A percentile compares a stretch with the other conserved stretches of the same genome.
Conservation (phyloP, 352 stramenopile genomes). For the Pythium brassicae region DNA sequence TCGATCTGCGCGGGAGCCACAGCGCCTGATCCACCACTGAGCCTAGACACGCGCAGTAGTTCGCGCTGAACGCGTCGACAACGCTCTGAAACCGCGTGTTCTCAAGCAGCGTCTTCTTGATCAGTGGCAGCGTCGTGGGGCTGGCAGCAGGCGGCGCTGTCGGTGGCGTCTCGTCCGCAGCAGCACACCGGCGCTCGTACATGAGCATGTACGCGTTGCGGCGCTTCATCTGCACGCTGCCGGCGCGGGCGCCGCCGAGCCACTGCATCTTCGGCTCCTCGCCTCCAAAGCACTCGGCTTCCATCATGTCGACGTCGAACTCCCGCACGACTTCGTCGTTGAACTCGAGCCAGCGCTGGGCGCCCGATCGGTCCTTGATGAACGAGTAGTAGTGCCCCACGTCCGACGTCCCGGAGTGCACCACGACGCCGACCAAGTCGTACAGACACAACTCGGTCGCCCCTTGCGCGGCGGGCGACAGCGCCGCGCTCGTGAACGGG, state of each 20-base stretch:
- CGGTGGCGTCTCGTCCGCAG: not conserved
- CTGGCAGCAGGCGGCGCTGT: not conserved
- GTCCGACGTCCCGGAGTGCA: slow-evolving; percentile 90
- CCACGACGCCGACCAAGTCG: slow-evolving; percentile 88
- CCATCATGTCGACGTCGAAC: slow-evolving; percentile 76
- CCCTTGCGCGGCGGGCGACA: slow-evolving; percentile 2
- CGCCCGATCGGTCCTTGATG: slow-evolving; percentile 69
- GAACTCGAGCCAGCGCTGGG: slow-evolving; percentile 85
- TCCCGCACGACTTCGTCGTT: slow-evolving; percentile 88
- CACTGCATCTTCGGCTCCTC: slow-evolving; percentile 68
- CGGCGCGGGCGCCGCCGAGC: slow-evolving; percentile 29
- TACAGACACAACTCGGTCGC: slow-evolving; percentile 43
- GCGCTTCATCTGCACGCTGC: slow-evolving; percentile 49
- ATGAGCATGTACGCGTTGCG: slow-evolving; percentile 79
- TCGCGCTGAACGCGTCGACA: slow-evolving; percentile 29
- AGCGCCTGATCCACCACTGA: slow-evolving; percentile 12
- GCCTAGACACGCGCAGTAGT: slow-evolving; percentile 26
- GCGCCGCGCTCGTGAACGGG: slow-evolving; percentile 82
- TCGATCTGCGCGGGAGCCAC: not conserved
- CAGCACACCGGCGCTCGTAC: slow-evolving; percentile 38
- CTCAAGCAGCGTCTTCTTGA: slow-evolving; percentile 17
- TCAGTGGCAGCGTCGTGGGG: slow-evolving; percentile 13
- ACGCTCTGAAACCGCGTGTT: slow-evolving; percentile 30
- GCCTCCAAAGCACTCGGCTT: slow-evolving; percentile 88
- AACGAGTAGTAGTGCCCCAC: slow-evolving; percentile 95